phyloP scores from a whole-genome alignment of 306 rosid genomes.

The Luffa aegyptiaca region DNA sequence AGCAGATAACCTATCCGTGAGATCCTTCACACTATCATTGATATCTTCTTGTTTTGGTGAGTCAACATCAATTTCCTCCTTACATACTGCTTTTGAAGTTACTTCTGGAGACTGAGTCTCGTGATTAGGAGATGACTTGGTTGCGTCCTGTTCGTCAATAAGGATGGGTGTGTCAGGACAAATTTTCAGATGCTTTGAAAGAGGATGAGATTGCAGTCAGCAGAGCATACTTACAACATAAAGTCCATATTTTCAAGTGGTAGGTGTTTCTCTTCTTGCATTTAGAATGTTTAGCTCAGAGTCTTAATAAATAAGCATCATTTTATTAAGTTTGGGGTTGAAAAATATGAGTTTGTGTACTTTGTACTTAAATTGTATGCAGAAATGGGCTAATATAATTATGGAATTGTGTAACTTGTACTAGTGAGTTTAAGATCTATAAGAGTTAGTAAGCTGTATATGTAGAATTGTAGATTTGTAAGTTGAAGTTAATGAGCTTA shows the following conservation, averaged over 20 bases:
- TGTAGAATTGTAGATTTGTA: not conserved
- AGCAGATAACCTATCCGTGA: conserved; percentile 63
- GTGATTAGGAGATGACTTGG: conserved; percentile 53
- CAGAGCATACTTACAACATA: not conserved
- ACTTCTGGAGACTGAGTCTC: conserved; percentile 54
- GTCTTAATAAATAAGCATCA: not conserved
- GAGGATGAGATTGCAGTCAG: not conserved
- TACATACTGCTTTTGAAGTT: conserved; percentile 31
- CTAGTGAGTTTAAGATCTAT: not conserved
- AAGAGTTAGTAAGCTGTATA: not conserved
- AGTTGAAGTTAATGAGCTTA: not conserved
- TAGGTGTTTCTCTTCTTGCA: not conserved
- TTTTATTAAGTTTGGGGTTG: not conserved
- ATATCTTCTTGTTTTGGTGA: conserved; percentile 20
- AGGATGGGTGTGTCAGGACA: not conserved
- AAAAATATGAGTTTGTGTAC: not conserved
- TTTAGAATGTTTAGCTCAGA: not conserved
- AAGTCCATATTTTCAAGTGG: not conserved
- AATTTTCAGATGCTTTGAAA: not conserved
- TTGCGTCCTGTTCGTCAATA: conserved; percentile 41
- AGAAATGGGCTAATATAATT: not conserved
- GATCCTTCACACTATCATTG: conserved; percentile 35
- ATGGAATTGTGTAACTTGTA: not conserved
- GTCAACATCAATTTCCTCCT: conserved; percentile 16
- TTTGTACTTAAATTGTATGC: not conserved